A percentile compares a stretch with the other conserved stretches of the same genome.
phyloP scores from a whole-genome alignment of 23 red algal genomes.

The Gracilaria gracilis region DNA sequence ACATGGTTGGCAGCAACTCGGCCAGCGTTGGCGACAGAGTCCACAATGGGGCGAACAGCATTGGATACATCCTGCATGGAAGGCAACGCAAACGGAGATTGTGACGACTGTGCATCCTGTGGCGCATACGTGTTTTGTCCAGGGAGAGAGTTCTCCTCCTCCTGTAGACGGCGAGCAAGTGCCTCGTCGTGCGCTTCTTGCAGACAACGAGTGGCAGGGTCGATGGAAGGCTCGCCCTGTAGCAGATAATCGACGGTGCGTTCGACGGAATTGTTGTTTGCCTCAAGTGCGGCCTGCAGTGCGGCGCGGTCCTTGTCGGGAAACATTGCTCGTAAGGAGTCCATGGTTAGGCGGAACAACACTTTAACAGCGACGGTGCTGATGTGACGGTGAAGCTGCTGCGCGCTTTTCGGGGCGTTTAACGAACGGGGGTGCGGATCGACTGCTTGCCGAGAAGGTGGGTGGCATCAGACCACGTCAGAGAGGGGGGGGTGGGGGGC shows the following conservation, averaged over 20 bases:
- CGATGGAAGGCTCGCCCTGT: not conserved
- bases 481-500: no score
- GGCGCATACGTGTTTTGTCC: not conserved
- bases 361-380: not conserved
- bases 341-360: conserved; percentile 25
- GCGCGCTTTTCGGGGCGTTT: not conserved
- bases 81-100: conserved; percentile 43
- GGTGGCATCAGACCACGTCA: not conserved
- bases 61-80: conserved; percentile 57
- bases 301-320: conserved; percentile 51
- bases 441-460: not conserved
- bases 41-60: conserved; percentile 58
- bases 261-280: conserved; percentile 56
- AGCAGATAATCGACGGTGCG: conserved; percentile 71
- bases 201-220: conserved; percentile 27
- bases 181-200: conserved; percentile 69
- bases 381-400: not conserved
- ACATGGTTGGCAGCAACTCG: conserved; percentile 55
- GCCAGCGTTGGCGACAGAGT: conserved; percentile 44
- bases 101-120: not conserved
- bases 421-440: not conserved
- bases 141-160: conserved; percentile 24
- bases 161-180: conserved; percentile 53
- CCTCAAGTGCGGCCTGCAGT: conserved; percentile 54
- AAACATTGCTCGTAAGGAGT: conserved; percentile 58